These are phyloP conservation scores for Lentinus brumalis DNA, from an alignment of 768 basidiomycete genomes.

Conservation along the genomic window DNA sequence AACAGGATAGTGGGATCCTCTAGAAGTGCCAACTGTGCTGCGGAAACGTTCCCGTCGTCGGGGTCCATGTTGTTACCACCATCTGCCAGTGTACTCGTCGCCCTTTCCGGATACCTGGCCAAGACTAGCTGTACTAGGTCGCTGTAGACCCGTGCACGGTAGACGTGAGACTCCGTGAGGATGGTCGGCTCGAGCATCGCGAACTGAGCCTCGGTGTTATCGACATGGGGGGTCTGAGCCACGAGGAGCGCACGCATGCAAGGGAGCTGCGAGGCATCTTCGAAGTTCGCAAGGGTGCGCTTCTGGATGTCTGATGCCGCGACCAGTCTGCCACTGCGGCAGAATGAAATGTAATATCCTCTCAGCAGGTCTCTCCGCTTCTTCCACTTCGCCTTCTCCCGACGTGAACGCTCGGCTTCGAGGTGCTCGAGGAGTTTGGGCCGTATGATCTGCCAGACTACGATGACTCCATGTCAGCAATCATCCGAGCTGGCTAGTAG, in stretches of 20 bases:
- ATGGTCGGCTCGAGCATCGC: no score
- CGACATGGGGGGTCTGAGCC: background rate
- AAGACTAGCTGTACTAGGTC: no score
- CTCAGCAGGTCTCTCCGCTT: background rate
- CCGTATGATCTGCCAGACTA: slow-evolving; percentile 4
- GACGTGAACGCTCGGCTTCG: background rate
- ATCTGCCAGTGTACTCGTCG: no score
- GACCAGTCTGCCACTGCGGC: no score
- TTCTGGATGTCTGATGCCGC: background rate
- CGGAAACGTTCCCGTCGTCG: no score
- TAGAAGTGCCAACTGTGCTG: no score
- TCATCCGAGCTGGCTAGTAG: background rate
- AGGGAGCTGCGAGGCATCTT: background rate
- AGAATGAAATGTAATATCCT: background rate
- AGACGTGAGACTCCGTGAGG: no score
- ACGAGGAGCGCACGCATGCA: background rate
- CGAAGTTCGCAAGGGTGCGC: background rate
- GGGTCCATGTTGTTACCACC: no score
- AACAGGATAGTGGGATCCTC: background rate
- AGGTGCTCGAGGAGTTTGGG: background rate
- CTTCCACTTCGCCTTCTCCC: background rate
- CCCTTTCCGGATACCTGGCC: no score
- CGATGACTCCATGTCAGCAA: background rate
- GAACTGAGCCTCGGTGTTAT: background rate
- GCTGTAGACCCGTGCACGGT: no score